phyloP scores from a whole-genome alignment of 176 grass and related monocot species.

The Paspalum notatum region DNA sequence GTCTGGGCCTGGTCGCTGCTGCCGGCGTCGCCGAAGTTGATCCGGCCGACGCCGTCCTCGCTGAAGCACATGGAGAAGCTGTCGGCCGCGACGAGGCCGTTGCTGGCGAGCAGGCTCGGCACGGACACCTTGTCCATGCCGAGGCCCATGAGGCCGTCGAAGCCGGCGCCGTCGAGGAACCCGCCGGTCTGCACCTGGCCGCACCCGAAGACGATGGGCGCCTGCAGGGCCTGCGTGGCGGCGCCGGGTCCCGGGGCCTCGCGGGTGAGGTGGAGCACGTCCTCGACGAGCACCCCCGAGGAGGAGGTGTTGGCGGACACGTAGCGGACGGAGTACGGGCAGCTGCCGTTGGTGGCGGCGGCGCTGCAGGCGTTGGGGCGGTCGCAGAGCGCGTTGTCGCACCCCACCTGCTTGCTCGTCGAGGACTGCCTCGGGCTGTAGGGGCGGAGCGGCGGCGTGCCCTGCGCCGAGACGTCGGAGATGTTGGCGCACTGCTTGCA shows the following conservation, averaged over 20 bases:
- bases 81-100: constrained; percentile 44
- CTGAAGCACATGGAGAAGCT: constrained; percentile 95
- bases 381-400: constrained; percentile 56
- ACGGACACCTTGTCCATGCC: constrained; percentile 65
- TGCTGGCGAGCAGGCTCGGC: constrained; percentile 50
- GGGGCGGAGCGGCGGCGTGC: constrained; percentile 30
- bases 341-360: constrained; percentile 34
- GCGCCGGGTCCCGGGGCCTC: background rate
- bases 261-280: constrained; percentile 60
- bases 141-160: constrained; percentile 72
- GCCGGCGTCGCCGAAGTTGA: constrained; percentile 80
- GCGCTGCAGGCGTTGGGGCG: constrained; percentile 44
- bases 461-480: background rate
- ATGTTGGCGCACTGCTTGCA: constrained; percentile 69
- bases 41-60: constrained; percentile 50
- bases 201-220: constrained; percentile 77
- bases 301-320: constrained; percentile 61
- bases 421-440: constrained; percentile 66
- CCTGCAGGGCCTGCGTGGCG: constrained; percentile 16
- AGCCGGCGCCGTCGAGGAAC: constrained; percentile 37
- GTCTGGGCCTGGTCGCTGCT: constrained; percentile 60
- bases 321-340: constrained; percentile 61
- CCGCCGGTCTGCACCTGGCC: constrained; percentile 67
- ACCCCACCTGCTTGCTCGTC: constrained; percentile 72
- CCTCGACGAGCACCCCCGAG: constrained; percentile 72